These are phyloP conservation scores for Trapa bicornis DNA, from an alignment of 345 rosid genomes.

Conservation along the genomic window DNA sequence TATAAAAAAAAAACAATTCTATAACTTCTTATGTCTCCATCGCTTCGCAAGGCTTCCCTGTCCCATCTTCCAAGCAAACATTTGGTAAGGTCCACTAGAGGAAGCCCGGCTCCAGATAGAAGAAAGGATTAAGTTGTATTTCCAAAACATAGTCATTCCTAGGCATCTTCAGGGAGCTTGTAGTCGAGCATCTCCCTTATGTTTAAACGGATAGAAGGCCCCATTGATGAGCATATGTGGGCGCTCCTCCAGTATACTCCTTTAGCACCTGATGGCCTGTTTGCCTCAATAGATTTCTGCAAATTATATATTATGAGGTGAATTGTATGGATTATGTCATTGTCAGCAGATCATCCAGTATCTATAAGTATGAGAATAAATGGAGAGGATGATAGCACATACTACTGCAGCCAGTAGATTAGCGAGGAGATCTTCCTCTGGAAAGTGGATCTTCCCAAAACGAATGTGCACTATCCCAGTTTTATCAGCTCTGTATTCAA, in stretches of 20 bases:
- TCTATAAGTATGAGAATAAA: background rate
- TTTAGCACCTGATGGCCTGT: constrained; percentile 95
- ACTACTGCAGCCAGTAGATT: constrained; percentile 81
- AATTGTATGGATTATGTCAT: background rate
- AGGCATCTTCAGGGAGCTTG: constrained; percentile 45
- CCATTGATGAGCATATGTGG: constrained; percentile 88
- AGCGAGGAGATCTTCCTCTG: constrained; percentile 64
- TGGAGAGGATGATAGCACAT: constrained; percentile 13
- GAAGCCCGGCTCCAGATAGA: background rate
- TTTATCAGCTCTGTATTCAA: constrained; percentile 91
- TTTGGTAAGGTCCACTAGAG: background rate
- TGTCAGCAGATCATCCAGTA: background rate
- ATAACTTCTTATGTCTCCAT: no score
- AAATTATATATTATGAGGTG: background rate
- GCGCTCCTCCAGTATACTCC: constrained; percentile 98
- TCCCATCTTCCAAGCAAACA: no score
- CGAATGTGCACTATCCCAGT: constrained; percentile 96
- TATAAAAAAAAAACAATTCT: no score
- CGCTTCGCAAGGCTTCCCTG: no score
- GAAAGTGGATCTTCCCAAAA: constrained; percentile 65
- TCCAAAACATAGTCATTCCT: constrained; percentile 6
- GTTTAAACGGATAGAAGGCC: constrained; percentile 81
- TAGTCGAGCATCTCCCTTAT: constrained; percentile 81
- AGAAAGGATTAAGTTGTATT: background rate
- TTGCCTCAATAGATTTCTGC: constrained; percentile 89